Conservation (phyloP, 352 stramenopile species). For the Aphanomyces euteiches region DNA sequence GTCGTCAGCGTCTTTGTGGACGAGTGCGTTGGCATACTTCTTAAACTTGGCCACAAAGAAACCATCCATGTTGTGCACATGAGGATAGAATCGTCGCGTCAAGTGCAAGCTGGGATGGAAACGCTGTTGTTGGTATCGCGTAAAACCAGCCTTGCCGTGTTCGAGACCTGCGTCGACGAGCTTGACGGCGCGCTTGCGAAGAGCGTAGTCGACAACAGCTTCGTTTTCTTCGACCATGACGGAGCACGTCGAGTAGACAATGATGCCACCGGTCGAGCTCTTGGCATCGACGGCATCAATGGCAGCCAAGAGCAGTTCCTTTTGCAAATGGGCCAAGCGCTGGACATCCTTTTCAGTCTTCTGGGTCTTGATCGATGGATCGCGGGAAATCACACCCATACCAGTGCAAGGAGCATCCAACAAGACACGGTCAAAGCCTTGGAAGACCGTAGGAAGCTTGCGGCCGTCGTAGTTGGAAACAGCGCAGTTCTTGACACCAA, state of each 20-base stretch:
- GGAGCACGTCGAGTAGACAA: slow-evolving; percentile 99
- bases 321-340: slow-evolving; percentile 94
- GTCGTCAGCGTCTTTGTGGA: slow-evolving; percentile 49
- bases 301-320: slow-evolving; percentile 97
- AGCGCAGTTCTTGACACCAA: slow-evolving; percentile 98
- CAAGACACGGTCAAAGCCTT: slow-evolving; percentile 97
- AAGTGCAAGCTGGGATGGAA: slow-evolving; percentile 97
- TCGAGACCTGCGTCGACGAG: slow-evolving; percentile 97
- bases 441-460: slow-evolving; percentile 92
- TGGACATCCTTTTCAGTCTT: slow-evolving; percentile 91
- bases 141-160: slow-evolving; percentile 93
- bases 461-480: slow-evolving; percentile 96
- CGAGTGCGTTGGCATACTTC: slow-evolving; percentile 94
- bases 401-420: slow-evolving; percentile 99
- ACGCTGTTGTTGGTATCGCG: slow-evolving; percentile 93
- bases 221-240: slow-evolving; percentile 93
- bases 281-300: slow-evolving; percentile 98
- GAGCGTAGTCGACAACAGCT: slow-evolving; percentile 98
- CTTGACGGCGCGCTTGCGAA: slow-evolving; percentile 98
- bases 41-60: slow-evolving; percentile 99
- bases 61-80: slow-evolving; percentile 99
- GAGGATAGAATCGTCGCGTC: slow-evolving; percentile 98
- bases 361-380: slow-evolving; percentile 98
- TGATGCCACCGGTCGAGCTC: slow-evolving; percentile 94
- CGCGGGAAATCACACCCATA: slow-evolving; percentile 96